Conservation (phyloP, 352 stramenopile species). For the Phytopythium montanum region DNA sequence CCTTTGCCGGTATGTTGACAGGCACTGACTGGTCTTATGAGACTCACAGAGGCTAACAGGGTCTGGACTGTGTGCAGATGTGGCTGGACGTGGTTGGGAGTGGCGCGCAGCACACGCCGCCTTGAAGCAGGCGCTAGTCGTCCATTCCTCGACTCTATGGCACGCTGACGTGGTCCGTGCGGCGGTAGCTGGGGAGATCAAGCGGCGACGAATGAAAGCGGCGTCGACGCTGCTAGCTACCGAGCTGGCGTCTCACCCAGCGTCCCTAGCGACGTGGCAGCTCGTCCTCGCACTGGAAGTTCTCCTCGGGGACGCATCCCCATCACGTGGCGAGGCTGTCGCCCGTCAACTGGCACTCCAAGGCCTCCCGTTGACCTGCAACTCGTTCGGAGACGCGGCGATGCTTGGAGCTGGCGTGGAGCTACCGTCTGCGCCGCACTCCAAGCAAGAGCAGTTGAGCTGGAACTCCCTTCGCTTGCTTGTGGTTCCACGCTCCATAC, state of each 20-base stretch:
- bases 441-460: neutral
- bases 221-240: conserved; percentile 31
- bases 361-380: conserved; percentile 27
- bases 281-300: conserved; percentile 52
- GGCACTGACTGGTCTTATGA: neutral
- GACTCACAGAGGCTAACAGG: conserved; percentile 2
- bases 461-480: neutral
- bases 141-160: conserved; percentile 17
- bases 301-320: conserved; percentile 34
- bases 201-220: conserved; percentile 34
- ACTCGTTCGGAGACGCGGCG: conserved; percentile 26
- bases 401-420: neutral
- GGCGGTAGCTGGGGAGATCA: conserved; percentile 36
- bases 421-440: neutral
- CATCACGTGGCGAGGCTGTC: conserved; percentile 22
- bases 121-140: conserved; percentile 28
- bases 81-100: conserved; percentile 44
- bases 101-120: conserved; percentile 32
- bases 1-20: conserved; percentile 32
- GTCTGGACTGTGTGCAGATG: conserved; percentile 14
- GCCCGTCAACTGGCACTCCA: conserved; percentile 27
- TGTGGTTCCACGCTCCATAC: conserved; percentile 12
- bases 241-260: conserved; percentile 28
- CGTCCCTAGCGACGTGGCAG: conserved; percentile 41
- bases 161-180: conserved; percentile 30